Evolutionary conservation across 805 yeast genomes (phyloP).

Genomic region (Aciculoconidium aculeatum): DNA sequence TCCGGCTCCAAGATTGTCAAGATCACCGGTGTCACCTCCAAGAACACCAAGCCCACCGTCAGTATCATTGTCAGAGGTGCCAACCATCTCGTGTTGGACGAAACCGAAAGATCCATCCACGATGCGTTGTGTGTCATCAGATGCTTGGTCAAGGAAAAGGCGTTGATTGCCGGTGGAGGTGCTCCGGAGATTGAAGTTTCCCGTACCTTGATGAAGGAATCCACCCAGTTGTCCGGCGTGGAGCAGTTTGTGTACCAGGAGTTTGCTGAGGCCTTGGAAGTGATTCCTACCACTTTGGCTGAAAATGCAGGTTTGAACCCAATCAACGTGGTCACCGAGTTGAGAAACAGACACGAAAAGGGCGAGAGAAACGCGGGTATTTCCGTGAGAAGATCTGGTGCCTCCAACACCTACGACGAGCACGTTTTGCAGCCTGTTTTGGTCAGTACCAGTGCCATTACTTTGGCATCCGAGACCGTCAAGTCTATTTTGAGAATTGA

Average conservation of each 20-base stretch:
- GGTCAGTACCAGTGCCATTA: constrained; percentile 89
- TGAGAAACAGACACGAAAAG: constrained; percentile 82
- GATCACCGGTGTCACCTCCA: constrained; percentile 66
- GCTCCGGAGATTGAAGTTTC: constrained; percentile 95
- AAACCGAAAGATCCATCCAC: constrained; percentile 94
- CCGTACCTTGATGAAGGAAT: constrained; percentile 63
- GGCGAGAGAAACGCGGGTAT: constrained; percentile 96
- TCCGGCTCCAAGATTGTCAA: constrained; percentile 87
- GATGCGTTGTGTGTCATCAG: constrained; percentile 94
- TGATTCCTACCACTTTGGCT: constrained; percentile 89
- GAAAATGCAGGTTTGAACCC: constrained; percentile 94
- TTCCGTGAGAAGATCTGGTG: constrained; percentile 88
- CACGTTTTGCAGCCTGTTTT: constrained; percentile 95
- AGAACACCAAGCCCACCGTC: constrained; percentile 61
- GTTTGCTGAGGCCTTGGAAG: constrained; percentile 86
- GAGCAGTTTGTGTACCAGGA: constrained; percentile 90
- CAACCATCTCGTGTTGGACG: constrained; percentile 83
- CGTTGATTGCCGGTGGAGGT: constrained; percentile 96
- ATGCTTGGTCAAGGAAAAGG: constrained; percentile 82
- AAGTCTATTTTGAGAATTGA: constrained; percentile 94
- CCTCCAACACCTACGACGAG: constrained; percentile 86
- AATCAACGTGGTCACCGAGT: constrained; percentile 84
- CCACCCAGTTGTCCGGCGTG: constrained; percentile 70
- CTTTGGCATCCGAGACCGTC: constrained; percentile 93
- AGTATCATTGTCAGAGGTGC: constrained; percentile 95